These are phyloP conservation scores for Russula earlei DNA, from an alignment of 768 basidiomycete species.

Conservation along the genomic window DNA sequence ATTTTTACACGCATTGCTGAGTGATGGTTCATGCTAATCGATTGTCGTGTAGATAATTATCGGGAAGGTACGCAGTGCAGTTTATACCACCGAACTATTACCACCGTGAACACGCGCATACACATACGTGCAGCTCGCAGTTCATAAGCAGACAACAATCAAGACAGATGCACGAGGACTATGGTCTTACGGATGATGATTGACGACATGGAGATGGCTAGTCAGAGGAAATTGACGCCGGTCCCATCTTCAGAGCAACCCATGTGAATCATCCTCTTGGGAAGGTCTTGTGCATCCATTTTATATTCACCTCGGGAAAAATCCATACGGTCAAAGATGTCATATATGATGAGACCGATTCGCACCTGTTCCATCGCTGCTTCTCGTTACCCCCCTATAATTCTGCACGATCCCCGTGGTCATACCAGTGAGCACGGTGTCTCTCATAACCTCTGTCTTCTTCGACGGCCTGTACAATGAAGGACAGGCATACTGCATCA, in stretches of 20 bases:
- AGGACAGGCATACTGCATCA: too few species aligned
- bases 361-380: too few species aligned
- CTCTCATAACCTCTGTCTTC: too few species aligned
- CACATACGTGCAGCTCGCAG: slow-evolving; percentile 47
- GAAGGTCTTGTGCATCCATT: not conserved
- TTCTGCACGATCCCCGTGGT: too few species aligned
- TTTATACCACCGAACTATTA: not conserved
- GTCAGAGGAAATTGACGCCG: not conserved
- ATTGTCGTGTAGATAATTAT: slow-evolving; percentile 50
- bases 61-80: slow-evolving; percentile 43
- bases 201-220: slow-evolving; percentile 32
- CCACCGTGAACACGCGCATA: slow-evolving; percentile 8
- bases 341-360: too few species aligned
- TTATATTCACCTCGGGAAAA: not conserved
- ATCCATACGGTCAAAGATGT: too few species aligned
- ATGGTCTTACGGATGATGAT: slow-evolving; percentile 52
- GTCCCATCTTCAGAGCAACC: not conserved
- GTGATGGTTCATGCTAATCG: not conserved
- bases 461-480: too few species aligned
- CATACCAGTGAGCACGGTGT: too few species aligned
- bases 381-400: too few species aligned
- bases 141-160: slow-evolving; percentile 57
- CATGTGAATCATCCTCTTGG: not conserved
- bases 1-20: not conserved
- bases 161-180: slow-evolving; percentile 66